These are phyloP conservation scores for Striga asiatica DNA, from an alignment of 257 asterid species.

Conservation along the genomic window DNA sequence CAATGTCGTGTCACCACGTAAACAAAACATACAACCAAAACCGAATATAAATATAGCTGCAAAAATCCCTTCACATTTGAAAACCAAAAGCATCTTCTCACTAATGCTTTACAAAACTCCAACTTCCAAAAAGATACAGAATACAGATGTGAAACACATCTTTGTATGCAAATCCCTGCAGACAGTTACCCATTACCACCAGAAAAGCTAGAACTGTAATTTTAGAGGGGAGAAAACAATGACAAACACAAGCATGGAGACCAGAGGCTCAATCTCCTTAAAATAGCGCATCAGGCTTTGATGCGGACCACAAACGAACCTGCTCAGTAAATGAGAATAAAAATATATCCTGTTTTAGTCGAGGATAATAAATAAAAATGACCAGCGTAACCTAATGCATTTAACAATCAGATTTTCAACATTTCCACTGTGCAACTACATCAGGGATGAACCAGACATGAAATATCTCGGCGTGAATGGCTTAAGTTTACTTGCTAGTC, in stretches of 20 bases:
- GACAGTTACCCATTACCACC: background rate
- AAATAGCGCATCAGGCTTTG: conserved; percentile 37
- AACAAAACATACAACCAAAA: too few species aligned
- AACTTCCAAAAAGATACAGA: background rate
- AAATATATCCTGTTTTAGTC: background rate
- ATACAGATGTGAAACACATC: background rate
- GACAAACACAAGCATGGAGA: background rate
- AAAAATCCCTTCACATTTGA: background rate
- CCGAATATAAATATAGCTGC: too few species aligned
- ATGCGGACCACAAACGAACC: conserved; percentile 66
- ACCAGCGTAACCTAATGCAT: background rate
- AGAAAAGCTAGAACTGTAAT: background rate
- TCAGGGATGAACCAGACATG: background rate
- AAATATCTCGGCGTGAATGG: background rate
- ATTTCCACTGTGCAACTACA: background rate
- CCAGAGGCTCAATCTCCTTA: conserved; percentile 7
- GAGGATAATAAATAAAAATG: background rate
- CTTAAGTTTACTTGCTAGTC: background rate
- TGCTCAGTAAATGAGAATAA: conserved; percentile 16
- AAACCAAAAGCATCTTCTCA: background rate
- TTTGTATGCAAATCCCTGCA: background rate
- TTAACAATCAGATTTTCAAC: background rate
- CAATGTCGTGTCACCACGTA: too few species aligned
- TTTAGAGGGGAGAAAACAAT: background rate
- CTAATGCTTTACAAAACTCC: background rate